phyloP scores from a whole-genome alignment of 345 rosid genomes.

The Citrus mangshanensis region DNA sequence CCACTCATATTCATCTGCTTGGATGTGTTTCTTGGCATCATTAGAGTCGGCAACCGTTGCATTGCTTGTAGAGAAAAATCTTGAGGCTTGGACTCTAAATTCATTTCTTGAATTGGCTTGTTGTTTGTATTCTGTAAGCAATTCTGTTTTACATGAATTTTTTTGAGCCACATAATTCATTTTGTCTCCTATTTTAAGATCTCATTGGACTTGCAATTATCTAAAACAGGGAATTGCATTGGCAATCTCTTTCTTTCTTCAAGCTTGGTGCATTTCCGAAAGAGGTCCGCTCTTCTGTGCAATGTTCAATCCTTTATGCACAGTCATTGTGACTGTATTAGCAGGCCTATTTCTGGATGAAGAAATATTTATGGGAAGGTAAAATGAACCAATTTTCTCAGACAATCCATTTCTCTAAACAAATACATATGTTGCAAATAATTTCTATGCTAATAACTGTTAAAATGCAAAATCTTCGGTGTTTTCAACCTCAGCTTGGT shows the following conservation, averaged over 20 bases:
- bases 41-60: slow-evolving; percentile 38
- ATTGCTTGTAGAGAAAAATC: slow-evolving; percentile 24
- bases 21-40: slow-evolving; percentile 54
- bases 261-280: slow-evolving; percentile 67
- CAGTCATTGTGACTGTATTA: slow-evolving; percentile 50
- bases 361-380: slow-evolving; percentile 55
- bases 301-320: slow-evolving; percentile 59
- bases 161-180: neutral
- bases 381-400: neutral
- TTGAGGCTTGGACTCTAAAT: slow-evolving; percentile 33
- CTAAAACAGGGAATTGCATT: slow-evolving; percentile 42
- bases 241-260: slow-evolving; percentile 49
- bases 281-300: slow-evolving; percentile 66
- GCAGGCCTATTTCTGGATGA: slow-evolving; percentile 59
- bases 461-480: neutral
- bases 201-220: neutral
- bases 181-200: neutral
- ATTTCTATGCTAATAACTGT: neutral
- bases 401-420: too few relatives aligned
- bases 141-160: neutral
- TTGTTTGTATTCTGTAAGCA: slow-evolving; percentile 41
- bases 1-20: slow-evolving; percentile 46
- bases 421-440: neutral
- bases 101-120: slow-evolving; percentile 37
- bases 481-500: slow-evolving; percentile 36